Evolutionary conservation across 768 basidiomycete genomes (phyloP).

Genomic region (Pisolithus sp.): DNA sequence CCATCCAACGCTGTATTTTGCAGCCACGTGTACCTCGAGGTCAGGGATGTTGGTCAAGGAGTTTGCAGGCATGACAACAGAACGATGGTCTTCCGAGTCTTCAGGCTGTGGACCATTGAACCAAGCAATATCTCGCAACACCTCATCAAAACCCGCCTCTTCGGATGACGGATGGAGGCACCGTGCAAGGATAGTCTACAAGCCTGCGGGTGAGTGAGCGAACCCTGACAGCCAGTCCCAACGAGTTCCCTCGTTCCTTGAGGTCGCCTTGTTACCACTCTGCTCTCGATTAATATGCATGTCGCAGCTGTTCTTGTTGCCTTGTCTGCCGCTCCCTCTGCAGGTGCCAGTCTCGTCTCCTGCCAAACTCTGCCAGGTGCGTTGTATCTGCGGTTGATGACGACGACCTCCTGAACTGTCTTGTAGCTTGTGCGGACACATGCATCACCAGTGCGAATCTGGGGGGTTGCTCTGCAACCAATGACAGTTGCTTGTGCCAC

Average conservation of each 20-base stretch:
- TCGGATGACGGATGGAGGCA: too few relatives aligned
- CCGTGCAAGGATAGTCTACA: too few relatives aligned
- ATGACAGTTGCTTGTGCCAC: conserved; percentile 56
- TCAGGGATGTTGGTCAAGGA: too few relatives aligned
- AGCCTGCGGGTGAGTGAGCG: too few relatives aligned
- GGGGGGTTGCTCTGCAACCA: conserved; percentile 40
- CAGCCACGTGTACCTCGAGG: neutral
- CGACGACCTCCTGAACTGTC: neutral
- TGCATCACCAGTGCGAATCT: conserved; percentile 44
- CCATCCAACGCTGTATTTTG: too few relatives aligned
- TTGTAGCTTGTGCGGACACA: conserved; percentile 43
- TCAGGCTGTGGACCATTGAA: too few relatives aligned
- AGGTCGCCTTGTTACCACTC: neutral
- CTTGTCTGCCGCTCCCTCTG: conserved; percentile 10
- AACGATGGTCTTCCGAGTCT: too few relatives aligned
- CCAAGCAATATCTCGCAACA: too few relatives aligned
- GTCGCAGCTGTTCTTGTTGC: conserved; percentile 10
- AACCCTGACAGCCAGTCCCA: too few relatives aligned
- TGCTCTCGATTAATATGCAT: conserved; percentile 8
- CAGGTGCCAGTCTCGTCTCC: conserved; percentile 14
- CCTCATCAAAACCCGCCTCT: too few relatives aligned
- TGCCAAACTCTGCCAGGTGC: conserved; percentile 20
- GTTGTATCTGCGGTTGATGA: conserved; percentile 1
- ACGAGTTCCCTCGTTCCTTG: conserved; percentile 5
- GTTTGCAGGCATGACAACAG: too few relatives aligned